A percentile compares a stretch with the other conserved stretches of the same genome.
phyloP scores from a whole-genome alignment of 352 stramenopile species.

The Phytopythium boreale region DNA sequence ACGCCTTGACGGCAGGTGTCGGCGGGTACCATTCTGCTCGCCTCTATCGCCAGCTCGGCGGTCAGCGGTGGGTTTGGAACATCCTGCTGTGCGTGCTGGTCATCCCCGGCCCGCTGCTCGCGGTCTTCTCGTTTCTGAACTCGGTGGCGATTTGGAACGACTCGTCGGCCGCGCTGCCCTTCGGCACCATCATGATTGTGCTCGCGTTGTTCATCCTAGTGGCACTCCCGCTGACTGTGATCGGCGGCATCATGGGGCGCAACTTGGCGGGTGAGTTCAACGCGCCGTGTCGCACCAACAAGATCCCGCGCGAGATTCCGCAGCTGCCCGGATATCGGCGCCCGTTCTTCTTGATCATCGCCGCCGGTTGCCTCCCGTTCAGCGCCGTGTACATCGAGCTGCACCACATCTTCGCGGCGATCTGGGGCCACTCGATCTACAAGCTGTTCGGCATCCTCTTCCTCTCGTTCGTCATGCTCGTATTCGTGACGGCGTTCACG shows the following conservation, averaged over 20 bases:
- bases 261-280: constrained; percentile 91
- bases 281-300: constrained; percentile 94
- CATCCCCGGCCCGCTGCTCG: constrained; percentile 90
- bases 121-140: constrained; percentile 95
- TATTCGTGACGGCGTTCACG: constrained; percentile 96
- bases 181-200: constrained; percentile 95
- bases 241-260: constrained; percentile 93
- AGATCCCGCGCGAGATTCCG: constrained; percentile 94
- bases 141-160: constrained; percentile 93
- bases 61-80: constrained; percentile 95
- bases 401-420: constrained; percentile 97
- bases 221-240: constrained; percentile 91
- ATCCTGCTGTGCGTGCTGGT: constrained; percentile 90
- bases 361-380: constrained; percentile 96
- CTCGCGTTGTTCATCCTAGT: constrained; percentile 91
- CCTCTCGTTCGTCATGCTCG: constrained; percentile 94
- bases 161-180: constrained; percentile 94
- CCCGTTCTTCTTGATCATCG: constrained; percentile 84
- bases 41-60: constrained; percentile 94
- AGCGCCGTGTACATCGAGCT: constrained; percentile 98
- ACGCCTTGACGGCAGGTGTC: constrained; percentile 93
- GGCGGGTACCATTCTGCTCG: constrained; percentile 90
- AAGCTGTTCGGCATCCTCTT: constrained; percentile 97
- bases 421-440: constrained; percentile 99
- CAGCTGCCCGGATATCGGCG: constrained; percentile 87